Evolutionary conservation across 129 eudicot genomes (phyloP).

Genomic region (Cynara cardunculus): DNA sequence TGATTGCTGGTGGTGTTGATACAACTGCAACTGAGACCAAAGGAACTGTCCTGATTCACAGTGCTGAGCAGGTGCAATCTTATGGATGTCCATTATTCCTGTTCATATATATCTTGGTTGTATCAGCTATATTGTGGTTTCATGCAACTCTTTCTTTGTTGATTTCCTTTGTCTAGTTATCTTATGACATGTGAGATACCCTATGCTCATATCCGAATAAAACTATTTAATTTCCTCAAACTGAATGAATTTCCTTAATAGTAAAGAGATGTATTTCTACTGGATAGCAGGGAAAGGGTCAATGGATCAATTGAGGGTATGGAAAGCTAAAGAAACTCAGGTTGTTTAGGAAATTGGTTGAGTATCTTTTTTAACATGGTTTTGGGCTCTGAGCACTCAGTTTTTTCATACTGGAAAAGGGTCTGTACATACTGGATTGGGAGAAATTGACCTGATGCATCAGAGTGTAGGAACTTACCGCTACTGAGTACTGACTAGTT

Average conservation of each 20-base stretch:
- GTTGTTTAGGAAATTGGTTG: background rate
- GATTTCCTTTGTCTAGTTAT: background rate
- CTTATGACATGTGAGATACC: background rate
- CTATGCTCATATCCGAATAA: background rate
- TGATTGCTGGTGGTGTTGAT: conserved; percentile 87
- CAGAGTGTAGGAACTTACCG: background rate
- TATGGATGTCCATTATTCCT: background rate
- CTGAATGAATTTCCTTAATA: background rate
- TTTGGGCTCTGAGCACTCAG: background rate
- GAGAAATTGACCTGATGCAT: background rate
- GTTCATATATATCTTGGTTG: background rate
- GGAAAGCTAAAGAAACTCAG: background rate
- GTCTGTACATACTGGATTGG: background rate
- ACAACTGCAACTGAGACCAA: conserved; percentile 98
- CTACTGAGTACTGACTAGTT: background rate
- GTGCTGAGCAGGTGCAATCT: conserved; percentile 79
- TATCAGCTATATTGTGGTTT: background rate
- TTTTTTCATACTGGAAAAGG: background rate
- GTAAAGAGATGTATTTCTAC: background rate
- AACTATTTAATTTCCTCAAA: background rate
- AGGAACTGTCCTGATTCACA: conserved; percentile 95
- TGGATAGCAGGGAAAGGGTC: background rate
- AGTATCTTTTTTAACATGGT: background rate
- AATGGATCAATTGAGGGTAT: background rate
- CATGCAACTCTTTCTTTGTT: background rate